These are phyloP conservation scores for Blastobotrys arbuscula DNA, from an alignment of 1,139 yeast species.

Conservation along the genomic window DNA sequence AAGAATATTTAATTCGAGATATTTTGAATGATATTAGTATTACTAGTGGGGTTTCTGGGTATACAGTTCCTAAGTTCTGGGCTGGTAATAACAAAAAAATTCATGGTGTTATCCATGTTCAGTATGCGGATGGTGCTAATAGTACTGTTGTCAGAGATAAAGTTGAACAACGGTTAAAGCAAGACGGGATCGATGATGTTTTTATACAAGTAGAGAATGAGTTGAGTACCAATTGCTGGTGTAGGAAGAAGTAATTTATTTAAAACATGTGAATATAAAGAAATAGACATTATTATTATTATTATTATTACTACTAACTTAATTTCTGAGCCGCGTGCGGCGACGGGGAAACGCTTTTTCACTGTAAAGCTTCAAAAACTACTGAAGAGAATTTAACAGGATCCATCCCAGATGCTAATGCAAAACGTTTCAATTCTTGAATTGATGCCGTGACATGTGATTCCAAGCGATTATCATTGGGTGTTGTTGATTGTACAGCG, in stretches of 20 bases:
- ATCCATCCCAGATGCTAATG: conserved; percentile 7
- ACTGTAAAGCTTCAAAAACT: too few relatives aligned
- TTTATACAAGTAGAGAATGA: conserved; percentile 39
- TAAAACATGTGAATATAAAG: too few relatives aligned
- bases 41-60: conserved; percentile 76
- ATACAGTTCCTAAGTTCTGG: conserved; percentile 91
- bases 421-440: background rate
- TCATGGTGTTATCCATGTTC: conserved; percentile 54
- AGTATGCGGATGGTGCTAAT: conserved; percentile 62
- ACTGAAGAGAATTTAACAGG: conserved; percentile 1
- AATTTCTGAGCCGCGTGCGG: background rate
- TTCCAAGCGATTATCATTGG: background rate
- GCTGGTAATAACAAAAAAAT: conserved; percentile 46
- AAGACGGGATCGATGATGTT: conserved; percentile 33
- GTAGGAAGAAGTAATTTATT: conserved; percentile 15
- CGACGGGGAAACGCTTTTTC: too few relatives aligned
- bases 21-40: conserved; percentile 61
- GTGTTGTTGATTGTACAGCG: background rate
- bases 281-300: background rate
- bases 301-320: background rate
- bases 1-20: conserved; percentile 57
- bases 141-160: conserved; percentile 54
- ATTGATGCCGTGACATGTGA: conserved; percentile 1
- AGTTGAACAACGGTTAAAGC: conserved; percentile 43
- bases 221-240: conserved; percentile 33